phyloP scores from a whole-genome alignment of 1,139 yeast genomes.

The Pichia sp. region DNA sequence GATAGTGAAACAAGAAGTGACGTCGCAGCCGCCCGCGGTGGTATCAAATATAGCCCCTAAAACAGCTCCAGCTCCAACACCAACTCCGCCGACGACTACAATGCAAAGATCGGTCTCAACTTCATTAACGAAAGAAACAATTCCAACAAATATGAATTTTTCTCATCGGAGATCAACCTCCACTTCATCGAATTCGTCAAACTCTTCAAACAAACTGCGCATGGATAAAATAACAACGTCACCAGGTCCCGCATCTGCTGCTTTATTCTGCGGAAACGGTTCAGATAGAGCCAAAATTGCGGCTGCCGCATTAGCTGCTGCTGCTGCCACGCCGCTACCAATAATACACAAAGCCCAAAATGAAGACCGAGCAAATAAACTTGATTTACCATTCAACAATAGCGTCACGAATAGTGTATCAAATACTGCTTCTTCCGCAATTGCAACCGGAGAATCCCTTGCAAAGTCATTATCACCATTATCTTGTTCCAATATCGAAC shows the following conservation, averaged over 20 bases:
- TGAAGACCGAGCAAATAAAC: neutral
- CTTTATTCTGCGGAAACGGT: constrained; percentile 29
- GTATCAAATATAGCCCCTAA: too few relatives aligned
- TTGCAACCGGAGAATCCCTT: neutral
- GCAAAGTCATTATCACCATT: neutral
- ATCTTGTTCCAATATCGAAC: neutral
- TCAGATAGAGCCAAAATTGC: constrained; percentile 49
- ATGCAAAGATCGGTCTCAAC: too few relatives aligned
- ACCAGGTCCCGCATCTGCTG: constrained; percentile 45
- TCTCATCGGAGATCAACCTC: neutral
- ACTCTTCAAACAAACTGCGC: neutral
- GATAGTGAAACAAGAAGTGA: neutral
- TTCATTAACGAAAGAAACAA: too few relatives aligned
- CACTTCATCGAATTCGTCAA: neutral
- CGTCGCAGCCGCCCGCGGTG: neutral
- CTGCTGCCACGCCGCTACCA: constrained; percentile 60
- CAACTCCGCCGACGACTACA: too few relatives aligned
- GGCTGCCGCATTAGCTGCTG: constrained; percentile 66
- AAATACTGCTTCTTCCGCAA: neutral
- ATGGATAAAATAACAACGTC: constrained; percentile 22
- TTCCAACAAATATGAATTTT: too few relatives aligned
- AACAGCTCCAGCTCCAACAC: too few relatives aligned
- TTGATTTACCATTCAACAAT: neutral
- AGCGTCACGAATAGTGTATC: neutral
- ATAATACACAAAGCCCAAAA: constrained; percentile 22